A percentile compares a stretch with the other conserved stretches of the same genome.
These are phyloP conservation scores for Gracilaria domingensis DNA, from an alignment of 23 red algal species.

Conservation along the genomic window DNA sequence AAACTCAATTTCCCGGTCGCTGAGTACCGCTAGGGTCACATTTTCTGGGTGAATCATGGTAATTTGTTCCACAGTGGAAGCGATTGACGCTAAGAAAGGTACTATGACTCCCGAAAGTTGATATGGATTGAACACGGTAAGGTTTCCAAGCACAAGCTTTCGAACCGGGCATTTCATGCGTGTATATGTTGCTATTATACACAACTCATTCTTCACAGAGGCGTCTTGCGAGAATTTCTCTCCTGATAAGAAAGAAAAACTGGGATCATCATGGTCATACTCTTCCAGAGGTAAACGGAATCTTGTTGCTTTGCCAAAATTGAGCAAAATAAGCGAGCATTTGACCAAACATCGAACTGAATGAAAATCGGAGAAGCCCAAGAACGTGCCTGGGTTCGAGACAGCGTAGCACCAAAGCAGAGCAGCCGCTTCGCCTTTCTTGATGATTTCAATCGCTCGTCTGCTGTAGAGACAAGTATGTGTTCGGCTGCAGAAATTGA, in stretches of 20 bases:
- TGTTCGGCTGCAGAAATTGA: not conserved
- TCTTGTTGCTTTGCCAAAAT: not conserved
- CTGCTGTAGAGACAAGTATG: not conserved
- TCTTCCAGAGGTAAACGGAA: not conserved
- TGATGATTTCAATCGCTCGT: not conserved
- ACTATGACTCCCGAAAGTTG: not conserved
- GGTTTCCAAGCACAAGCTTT: not conserved
- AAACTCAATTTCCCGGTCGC: not conserved
- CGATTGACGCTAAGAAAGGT: not conserved
- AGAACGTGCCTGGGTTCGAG: not conserved
- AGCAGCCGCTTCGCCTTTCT: not conserved
- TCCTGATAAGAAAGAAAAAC: not conserved
- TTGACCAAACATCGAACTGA: not conserved
- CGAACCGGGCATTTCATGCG: not conserved
- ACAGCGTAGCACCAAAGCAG: not conserved
- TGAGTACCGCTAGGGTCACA: not conserved
- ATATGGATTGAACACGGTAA: not conserved
- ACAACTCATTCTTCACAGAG: not conserved
- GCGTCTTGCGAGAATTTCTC: not conserved
- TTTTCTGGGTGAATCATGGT: not conserved
- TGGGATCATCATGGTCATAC: not conserved
- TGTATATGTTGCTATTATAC: not conserved
- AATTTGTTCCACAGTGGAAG: not conserved
- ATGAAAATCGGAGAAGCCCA: not conserved
- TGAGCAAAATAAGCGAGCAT: not conserved